Evolutionary conservation across 202 grass and related monocot genomes (phyloP), one percentile per base, ranked within the genome.

Genomic region (Elaeis oleifera): DNA sequence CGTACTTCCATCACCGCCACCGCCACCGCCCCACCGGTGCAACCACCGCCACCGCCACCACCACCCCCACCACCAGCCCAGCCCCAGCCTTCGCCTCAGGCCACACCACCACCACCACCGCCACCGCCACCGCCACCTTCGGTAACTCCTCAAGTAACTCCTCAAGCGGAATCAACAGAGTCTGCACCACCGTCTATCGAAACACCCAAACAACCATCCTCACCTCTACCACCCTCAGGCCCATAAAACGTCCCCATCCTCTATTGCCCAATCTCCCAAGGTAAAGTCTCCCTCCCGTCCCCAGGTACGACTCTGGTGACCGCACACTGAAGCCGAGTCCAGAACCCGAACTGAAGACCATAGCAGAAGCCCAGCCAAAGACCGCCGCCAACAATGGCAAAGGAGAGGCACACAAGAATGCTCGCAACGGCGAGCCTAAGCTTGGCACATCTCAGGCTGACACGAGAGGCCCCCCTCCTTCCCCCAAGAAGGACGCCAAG

Each of bases 191-290:
- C 63, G 13, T 8, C 18, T 23, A 24, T 29, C 18, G 64, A 61
- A n/a, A 54, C 32, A 22, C 9, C 23, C 28, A 44, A 59, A 71
- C 61, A 78, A 63, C 50, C 57, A 18, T 16, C 20, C 7, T 17
- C 59, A 25, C 23, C 60, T 16, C 15, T 44, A 5, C 24, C 59
- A 44, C 13, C 60, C 18, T 53, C 15, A 65, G 13, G 29, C 64
- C 64, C 1, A 54, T 24, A 23, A 6, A 4, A 44, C 53, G 20
- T 7, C 18, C 11, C 24, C 64, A 11, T 26, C 68, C 15, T 56
- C 69, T 23, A 72, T 60, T 0, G 68, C 57, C 4, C 73, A 58
- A 11, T 73, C 74, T 63, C 74, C 80, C 20, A 73, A 73, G 27
- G 51, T 69, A 51, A 77, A 73, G 24, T 25, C 74, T 50, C 71